Evolutionary conservation across 495 filamentous ascomycete genomes (phyloP), one percentile per base, ranked within the genome.

Genomic region (Hypomontagnella submonticulosa): DNA sequence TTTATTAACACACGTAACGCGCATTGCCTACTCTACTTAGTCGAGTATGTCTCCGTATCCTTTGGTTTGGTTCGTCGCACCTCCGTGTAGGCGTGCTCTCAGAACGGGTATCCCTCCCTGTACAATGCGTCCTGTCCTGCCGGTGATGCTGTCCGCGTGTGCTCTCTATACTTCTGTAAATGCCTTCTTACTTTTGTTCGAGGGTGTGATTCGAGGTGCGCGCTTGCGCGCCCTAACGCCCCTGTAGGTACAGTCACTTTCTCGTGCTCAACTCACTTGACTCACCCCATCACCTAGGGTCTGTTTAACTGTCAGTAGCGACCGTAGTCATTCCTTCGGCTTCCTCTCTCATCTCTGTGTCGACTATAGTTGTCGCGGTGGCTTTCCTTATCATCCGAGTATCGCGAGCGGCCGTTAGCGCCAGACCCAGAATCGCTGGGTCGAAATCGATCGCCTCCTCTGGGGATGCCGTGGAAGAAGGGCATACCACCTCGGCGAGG

Each of bases 381-480:
- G 20, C 47, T 49, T 19, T 47, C 44, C 57, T 58, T 36, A 3
- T 65, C 61, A 13, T 64, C 60, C 8, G 49, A 16, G 43, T 47
- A 61, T 13, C 66, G 66, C 18, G 61, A 53, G 19, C 66, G 66
- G 23, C 60, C 55, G 55, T 67, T 67, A 7, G 53, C 12, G 30
- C 70, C 58, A 10, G 60, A 65, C 9, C 40, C 32, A 1, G 64
- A 57, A 8, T 57, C 59, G 12, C 61, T 58, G 12, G 67, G 67
- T 18, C 71, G 69, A 60, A 74, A 74, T 20, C 71, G 56, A 32
- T 74, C 71, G 12, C 71, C 71, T 10, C 71, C 71, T 70, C 69
- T 46, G 32, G 71, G 71, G 0, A 74, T 66, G 23, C 69, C 71
- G 33, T 72, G 71, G 48, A 65, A 63, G 43, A 71, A 62, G 3